Evolutionary conservation across 2,329 filamentous ascomycete genomes (phyloP).

Genomic region (Zasmidium citrigriseum): DNA sequence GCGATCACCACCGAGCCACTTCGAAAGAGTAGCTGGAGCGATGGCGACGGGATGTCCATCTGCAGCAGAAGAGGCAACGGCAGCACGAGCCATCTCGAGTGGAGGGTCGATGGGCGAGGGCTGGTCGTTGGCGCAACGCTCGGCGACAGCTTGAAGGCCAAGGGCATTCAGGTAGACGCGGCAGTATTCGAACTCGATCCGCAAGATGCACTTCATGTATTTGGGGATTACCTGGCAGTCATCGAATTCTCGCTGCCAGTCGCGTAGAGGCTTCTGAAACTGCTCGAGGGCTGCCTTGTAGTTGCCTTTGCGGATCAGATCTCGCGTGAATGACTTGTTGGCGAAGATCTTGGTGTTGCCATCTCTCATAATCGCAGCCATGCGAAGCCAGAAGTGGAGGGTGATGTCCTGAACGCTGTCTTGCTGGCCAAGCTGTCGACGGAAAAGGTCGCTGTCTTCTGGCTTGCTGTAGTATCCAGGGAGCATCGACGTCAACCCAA

Average conservation of each 20-base stretch:
- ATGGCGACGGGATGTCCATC: slow-evolving; percentile 45
- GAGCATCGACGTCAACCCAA: slow-evolving; percentile 93
- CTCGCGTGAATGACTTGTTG: slow-evolving; percentile 82
- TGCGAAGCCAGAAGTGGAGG: slow-evolving; percentile 87
- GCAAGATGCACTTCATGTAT: slow-evolving; percentile 72
- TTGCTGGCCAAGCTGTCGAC: slow-evolving; percentile 29
- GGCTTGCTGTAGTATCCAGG: slow-evolving; percentile 53
- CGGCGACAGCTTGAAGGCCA: slow-evolving; percentile 90
- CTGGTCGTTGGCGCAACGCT: slow-evolving; percentile 81
- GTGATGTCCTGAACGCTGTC: slow-evolving; percentile 54
- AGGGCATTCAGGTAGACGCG: slow-evolving; percentile 93
- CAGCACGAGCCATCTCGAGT: slow-evolving; percentile 31
- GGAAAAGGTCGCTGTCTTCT: slow-evolving; percentile 35
- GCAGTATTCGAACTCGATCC: slow-evolving; percentile 94
- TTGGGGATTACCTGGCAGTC: slow-evolving; percentile 56
- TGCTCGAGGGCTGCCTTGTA: slow-evolving; percentile 80
- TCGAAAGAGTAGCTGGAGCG: slow-evolving; percentile 46
- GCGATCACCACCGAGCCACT: slow-evolving; percentile 60
- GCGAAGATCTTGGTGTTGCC: slow-evolving; percentile 88
- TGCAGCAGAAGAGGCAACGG: slow-evolving; percentile 34
- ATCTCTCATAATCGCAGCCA: slow-evolving; percentile 88
- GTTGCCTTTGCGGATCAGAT: slow-evolving; percentile 81
- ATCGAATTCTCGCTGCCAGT: slow-evolving; percentile 83
- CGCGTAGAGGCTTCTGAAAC: slow-evolving; percentile 74
- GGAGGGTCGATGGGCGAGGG: slow-evolving; percentile 35